A percentile compares a stretch with the other conserved stretches of the same genome.
Conservation (phyloP, 1,139 yeast species). For the Zygosaccharomyces sapae region DNA sequence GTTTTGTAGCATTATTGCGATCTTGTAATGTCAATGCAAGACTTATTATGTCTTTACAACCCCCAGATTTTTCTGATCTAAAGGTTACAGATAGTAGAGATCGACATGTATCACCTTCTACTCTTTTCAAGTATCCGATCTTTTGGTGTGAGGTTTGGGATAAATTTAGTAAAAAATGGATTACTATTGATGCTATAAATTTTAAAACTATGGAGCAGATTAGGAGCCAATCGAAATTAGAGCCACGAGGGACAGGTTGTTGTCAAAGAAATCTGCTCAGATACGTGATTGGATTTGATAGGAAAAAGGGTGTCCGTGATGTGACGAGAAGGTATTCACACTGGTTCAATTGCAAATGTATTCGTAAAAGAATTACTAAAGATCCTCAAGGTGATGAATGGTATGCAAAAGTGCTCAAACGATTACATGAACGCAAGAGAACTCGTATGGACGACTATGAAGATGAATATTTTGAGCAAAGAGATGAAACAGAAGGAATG, state of each 20-base stretch:
- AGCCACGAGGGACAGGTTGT: slow-evolving; percentile 59
- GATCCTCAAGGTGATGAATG: slow-evolving; percentile 58
- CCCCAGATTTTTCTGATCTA: slow-evolving; percentile 70
- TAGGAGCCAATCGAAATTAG: slow-evolving; percentile 57
- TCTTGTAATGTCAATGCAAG: slow-evolving; percentile 70
- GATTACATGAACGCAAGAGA: slow-evolving; percentile 34
- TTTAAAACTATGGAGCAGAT: slow-evolving; percentile 67
- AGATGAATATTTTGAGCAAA: slow-evolving; percentile 59
- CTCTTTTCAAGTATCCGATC: slow-evolving; percentile 50
- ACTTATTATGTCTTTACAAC: slow-evolving; percentile 76
- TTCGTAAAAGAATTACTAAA: slow-evolving; percentile 65
- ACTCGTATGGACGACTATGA: slow-evolving; percentile 64
- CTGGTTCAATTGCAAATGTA: slow-evolving; percentile 66
- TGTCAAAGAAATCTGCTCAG: slow-evolving; percentile 58
- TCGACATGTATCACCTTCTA: slow-evolving; percentile 8
- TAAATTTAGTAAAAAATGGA: slow-evolving; percentile 63
- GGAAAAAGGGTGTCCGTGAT: slow-evolving; percentile 63
- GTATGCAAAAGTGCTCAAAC: slow-evolving; percentile 45
- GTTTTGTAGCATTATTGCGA: slow-evolving; percentile 73
- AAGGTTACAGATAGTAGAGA: slow-evolving; percentile 13
- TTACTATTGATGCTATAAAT: slow-evolving; percentile 78
- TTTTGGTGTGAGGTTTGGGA: slow-evolving; percentile 98
- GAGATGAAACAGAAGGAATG: slow-evolving; percentile 76
- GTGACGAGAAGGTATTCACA: slow-evolving; percentile 80
- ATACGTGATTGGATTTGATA: slow-evolving; percentile 76